Base-by-base conservation (phyloP, 208 protist genomes). In the Trypanosoma theileri region DNA sequence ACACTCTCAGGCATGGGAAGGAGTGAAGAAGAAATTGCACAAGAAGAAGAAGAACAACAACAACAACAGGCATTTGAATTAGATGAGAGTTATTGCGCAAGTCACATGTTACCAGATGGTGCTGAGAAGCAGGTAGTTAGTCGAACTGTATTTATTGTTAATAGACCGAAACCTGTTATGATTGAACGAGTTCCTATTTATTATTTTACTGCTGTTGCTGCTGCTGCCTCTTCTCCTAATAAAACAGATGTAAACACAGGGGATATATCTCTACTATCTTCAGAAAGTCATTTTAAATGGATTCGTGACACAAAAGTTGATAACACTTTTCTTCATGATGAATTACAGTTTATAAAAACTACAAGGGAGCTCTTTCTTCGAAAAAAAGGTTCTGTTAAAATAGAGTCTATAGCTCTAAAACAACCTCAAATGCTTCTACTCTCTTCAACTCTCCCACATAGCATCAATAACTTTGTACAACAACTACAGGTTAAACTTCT, bases 101-200 rank as follows among this genome's bases (percentile, higher is more conserved):
- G 82, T 50, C 72, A 86, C 28, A 94, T 94, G 88, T 80, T 94
- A 17, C 88, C 88, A 35, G 88, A 94, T 59, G 84, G 88, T 22
- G 82, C 83, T 8, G 88, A 94, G 61, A 91, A 89, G 52, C 67
- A 84, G 14, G 69, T 64, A 16, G 68, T 90, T 46, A 77, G 73
- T 48, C 76, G 77, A 52, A 89, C 81, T 12, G 72, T 89, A 21
- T 91, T 94, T 68, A 73, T 94, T 19, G 63, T 84, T 19, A 91
- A 91, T 68, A 76, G 88, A 0, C 75, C 83, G 12, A 71, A 73
- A 31, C 66, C 64, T 0, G 64, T 57, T 6, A 51, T 44, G 35
- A 76, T 65, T 24, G 31, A 76, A 56, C 75, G 81, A 28, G 85
- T 91, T 48, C 81, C 80, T 42, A 79, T 86, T 21, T 90, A 89